Conservation (phyloP, 495 filamentous ascomycete species). For the Podospora anserina region DNA sequence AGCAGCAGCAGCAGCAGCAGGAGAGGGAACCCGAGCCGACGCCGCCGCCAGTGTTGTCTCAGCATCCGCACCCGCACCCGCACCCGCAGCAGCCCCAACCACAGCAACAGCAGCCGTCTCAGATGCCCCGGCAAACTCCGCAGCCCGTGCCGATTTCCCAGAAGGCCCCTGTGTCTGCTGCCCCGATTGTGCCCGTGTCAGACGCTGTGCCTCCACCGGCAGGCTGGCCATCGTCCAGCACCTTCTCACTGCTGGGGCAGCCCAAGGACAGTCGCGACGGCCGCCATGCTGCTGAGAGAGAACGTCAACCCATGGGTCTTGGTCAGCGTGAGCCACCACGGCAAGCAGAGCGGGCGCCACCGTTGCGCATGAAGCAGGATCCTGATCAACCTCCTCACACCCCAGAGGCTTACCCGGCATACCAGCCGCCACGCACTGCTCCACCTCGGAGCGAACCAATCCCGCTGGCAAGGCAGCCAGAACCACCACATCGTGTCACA, state of each 20-base stretch:
- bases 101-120: constrained; percentile 6
- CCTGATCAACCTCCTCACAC: constrained; percentile 37
- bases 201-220: constrained; percentile 27
- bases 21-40: constrained; percentile 5
- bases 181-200: constrained; percentile 22
- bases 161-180: constrained; percentile 21
- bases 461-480: constrained; percentile 41
- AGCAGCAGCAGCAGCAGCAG: constrained; percentile 21
- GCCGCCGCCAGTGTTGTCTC: constrained; percentile 16
- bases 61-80: constrained; percentile 13
- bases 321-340: constrained; percentile 32
- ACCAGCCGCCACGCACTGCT: constrained; percentile 27
- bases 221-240: constrained; percentile 24
- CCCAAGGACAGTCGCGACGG: constrained; percentile 21
- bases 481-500: constrained; percentile 38
- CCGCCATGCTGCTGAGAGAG: constrained; percentile 23
- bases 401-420: constrained; percentile 30
- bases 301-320: constrained; percentile 31
- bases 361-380: constrained; percentile 45
- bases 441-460: constrained; percentile 38
- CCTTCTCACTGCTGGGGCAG: constrained; percentile 22
- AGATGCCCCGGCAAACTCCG: constrained; percentile 13
- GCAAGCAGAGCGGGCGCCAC: constrained; percentile 28
- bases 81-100: constrained; percentile 20
- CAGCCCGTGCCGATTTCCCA: constrained; percentile 28